Base-by-base conservation (phyloP, 2,329 filamentous ascomycete genomes). In the Fusarium armeniacum region DNA sequence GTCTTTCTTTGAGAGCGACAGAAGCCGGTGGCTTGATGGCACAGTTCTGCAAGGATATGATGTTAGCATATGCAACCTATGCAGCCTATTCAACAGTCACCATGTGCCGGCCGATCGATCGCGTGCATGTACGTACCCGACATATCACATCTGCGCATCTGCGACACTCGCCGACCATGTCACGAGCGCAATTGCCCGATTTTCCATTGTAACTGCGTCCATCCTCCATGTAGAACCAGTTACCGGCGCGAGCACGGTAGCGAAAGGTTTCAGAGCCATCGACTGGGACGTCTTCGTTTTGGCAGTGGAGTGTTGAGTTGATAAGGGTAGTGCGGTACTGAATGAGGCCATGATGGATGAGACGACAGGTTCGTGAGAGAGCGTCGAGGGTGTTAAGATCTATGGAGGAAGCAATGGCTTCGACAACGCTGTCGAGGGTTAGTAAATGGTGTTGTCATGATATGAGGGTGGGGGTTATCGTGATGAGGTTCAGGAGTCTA, bases 311-410 rank as follows among this genome's bases (percentile, higher is more conserved):
- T 3, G 93, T 95, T 65, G 91, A 89, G 38, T 84, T 84, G 53
- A 96, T 84, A 20, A 98, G 86, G 70, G 91, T 88, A 51, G 83
- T 85, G 75, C 93, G 91, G 79, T 93, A 94, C 73, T 94, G 92
- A 44, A 97, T 83, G 26, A 98, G 86, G 71, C 90, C 92, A 59
- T 86, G 85, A 71, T 92, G 92, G 68, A 97, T 88, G 76, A 92
- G 90, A 53, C 91, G 92, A 78, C 93, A 97, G 58, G 93, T 94
- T 57, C 88, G 88, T 53, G 94, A 92, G 22, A 98, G 88, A 69
- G 91, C 90, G 79, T 97, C 91, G 74, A 98, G 87, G 16, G 93
- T 91, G 79, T 95, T 97, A 52, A 97, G 87, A 78, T 98, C 95
- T 77, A 98, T 89, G 72, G 88, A 87, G 33, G 89, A 87, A 50